phyloP scores from a whole-genome alignment of 306 rosid genomes.

The Fagus crenata region DNA sequence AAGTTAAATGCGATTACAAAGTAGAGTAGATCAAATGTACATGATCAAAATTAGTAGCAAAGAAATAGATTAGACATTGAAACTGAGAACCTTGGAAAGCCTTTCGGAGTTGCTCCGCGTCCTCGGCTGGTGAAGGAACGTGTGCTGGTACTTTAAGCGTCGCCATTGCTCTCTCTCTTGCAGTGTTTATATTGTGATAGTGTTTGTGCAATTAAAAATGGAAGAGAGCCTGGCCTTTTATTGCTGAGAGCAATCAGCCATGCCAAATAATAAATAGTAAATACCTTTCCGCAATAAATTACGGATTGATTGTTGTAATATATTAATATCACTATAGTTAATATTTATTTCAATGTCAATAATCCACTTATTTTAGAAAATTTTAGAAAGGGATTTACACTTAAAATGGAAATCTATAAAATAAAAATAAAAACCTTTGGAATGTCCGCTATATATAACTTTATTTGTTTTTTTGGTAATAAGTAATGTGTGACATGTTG shows the following conservation, averaged over 20 bases:
- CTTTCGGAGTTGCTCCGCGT: constrained; percentile 70
- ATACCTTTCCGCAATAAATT: too few relatives aligned
- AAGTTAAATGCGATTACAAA: background rate
- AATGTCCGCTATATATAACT: background rate
- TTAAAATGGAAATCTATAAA: too few relatives aligned
- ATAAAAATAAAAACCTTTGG: background rate
- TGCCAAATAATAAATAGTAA: too few relatives aligned
- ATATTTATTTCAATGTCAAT: too few relatives aligned
- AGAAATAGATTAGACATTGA: background rate
- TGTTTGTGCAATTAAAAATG: background rate
- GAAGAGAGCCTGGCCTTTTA: constrained; percentile 7
- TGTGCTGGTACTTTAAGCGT: constrained; percentile 57
- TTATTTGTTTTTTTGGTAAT: background rate
- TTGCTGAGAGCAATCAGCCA: too few relatives aligned
- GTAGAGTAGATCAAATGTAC: background rate
- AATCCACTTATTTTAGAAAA: too few relatives aligned
- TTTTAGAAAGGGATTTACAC: too few relatives aligned
- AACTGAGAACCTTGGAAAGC: constrained; percentile 65
- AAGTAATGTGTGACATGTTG: background rate
- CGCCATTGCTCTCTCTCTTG: constrained; percentile 51
- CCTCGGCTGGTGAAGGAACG: constrained; percentile 72
- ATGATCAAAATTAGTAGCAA: background rate
- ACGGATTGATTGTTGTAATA: too few relatives aligned
- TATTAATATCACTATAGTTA: too few relatives aligned
- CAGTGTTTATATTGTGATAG: background rate